A percentile compares a stretch with the other conserved stretches of the same genome.
Conservation (phyloP, 2,329 filamentous ascomycete genomes). For the Epichloe bromicola region DNA sequence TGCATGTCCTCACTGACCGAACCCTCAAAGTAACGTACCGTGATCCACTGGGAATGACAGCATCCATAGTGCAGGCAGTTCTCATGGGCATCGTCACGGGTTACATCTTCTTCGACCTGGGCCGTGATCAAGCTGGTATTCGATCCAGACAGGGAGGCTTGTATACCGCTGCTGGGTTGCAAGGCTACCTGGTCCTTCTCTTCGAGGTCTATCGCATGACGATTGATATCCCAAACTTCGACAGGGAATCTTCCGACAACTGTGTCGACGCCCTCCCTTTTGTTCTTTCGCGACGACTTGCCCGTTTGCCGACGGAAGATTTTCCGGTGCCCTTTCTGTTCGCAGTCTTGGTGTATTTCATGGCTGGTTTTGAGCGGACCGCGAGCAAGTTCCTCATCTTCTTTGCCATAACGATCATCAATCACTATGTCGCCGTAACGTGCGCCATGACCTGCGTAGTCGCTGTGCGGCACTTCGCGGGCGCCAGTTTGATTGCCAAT, state of each 20-base stretch:
- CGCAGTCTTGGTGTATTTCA: conserved; percentile 62
- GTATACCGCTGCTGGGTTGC: conserved; percentile 57
- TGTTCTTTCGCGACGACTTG: conserved; percentile 54
- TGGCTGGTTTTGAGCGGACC: conserved; percentile 57
- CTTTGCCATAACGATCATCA: conserved; percentile 53
- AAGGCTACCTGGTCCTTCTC: conserved; percentile 63
- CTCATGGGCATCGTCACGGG: conserved; percentile 59
- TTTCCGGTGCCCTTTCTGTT: conserved; percentile 60
- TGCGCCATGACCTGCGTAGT: conserved; percentile 58
- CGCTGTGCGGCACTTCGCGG: conserved; percentile 52
- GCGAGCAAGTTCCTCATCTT: conserved; percentile 57
- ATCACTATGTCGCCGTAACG: conserved; percentile 61
- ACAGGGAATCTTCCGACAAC: conserved; percentile 61
- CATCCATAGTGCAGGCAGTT: conserved; percentile 55
- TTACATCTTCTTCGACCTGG: conserved; percentile 57
- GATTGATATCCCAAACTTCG: conserved; percentile 62
- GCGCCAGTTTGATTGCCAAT: conserved; percentile 60
- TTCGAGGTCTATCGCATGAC: conserved; percentile 67
- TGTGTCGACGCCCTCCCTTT: conserved; percentile 59
- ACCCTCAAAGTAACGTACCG: conserved; percentile 60
- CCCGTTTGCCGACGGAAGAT: conserved; percentile 58
- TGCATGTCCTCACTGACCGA: conserved; percentile 52
- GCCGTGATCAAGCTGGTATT: conserved; percentile 55
- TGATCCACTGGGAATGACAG: conserved; percentile 65
- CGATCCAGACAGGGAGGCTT: conserved; percentile 60